Evolutionary conservation across 805 yeast species (phyloP).

Genomic region (Tetrapisispora iriomotensis): DNA sequence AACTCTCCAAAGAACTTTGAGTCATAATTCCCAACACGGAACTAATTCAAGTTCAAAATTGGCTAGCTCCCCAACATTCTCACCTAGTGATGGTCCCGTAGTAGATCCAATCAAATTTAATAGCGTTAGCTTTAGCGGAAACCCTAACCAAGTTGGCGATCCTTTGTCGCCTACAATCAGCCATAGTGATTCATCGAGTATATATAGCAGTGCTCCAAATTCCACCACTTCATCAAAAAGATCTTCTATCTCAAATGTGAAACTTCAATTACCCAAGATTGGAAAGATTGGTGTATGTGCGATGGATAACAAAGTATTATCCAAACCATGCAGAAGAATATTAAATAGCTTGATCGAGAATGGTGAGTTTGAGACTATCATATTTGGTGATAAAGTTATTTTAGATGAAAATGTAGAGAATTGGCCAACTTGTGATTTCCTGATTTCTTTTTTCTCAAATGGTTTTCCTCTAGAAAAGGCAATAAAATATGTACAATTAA

Average conservation of each 20-base stretch:
- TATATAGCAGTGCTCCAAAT: conserved; percentile 8
- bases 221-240: conserved; percentile 23
- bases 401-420: conserved; percentile 87
- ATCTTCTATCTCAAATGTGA: conserved; percentile 17
- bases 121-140: neutral
- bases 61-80: neutral
- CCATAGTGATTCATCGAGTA: neutral
- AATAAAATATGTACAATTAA: conserved; percentile 72
- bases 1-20: conserved; percentile 19
- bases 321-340: conserved; percentile 91
- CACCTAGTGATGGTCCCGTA: neutral
- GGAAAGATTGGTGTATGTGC: conserved; percentile 99
- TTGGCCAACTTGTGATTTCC: conserved; percentile 98
- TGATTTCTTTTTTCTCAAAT: conserved; percentile 85
- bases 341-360: conserved; percentile 77
- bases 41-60: neutral
- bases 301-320: conserved; percentile 92
- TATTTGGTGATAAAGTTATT: conserved; percentile 95
- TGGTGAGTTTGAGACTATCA: conserved; percentile 93
- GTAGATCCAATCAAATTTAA: neutral
- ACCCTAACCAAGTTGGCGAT: neutral
- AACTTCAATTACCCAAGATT: conserved; percentile 49
- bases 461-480: conserved; percentile 98
- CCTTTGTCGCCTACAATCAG: neutral
- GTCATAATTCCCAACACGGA: conserved; percentile 15